Conservation (phyloP, 495 filamentous ascomycete genomes). For the Aspergillus cavernicola region DNA sequence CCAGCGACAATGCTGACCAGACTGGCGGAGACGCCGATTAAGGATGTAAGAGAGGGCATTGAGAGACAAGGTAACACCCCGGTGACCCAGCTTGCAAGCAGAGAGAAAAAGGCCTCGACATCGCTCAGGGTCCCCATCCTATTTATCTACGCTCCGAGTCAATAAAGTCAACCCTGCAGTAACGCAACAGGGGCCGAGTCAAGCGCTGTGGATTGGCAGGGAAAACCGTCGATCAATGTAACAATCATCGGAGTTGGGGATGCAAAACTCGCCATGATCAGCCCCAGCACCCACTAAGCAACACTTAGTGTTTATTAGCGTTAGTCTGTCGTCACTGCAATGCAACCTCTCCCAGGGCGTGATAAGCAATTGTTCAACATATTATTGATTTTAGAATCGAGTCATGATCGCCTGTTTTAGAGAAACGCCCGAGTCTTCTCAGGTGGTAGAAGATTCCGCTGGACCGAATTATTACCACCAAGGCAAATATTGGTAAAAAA, state of each 20-base stretch:
- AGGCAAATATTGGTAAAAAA: no score
- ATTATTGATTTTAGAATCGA: no score
- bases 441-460: no score
- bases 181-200: conserved; percentile 7
- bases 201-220: not conserved
- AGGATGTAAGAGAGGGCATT: conserved; percentile 9
- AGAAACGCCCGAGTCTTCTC: no score
- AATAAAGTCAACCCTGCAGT: not conserved
- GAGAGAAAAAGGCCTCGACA: not conserved
- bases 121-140: not conserved
- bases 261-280: not conserved
- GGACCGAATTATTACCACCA: no score
- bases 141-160: not conserved
- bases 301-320: not conserved
- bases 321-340: not conserved
- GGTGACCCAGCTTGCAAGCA: not conserved
- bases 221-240: conserved; percentile 13
- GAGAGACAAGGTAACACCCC: not conserved
- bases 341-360: not conserved
- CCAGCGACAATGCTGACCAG: conserved; percentile 22
- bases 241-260: conserved; percentile 1
- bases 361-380: not conserved
- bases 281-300: not conserved
- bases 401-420: no score
- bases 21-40: conserved; percentile 12